Conservation (phyloP, 371 early-diverging fungal genomes). For the Mucor velutinosus region DNA sequence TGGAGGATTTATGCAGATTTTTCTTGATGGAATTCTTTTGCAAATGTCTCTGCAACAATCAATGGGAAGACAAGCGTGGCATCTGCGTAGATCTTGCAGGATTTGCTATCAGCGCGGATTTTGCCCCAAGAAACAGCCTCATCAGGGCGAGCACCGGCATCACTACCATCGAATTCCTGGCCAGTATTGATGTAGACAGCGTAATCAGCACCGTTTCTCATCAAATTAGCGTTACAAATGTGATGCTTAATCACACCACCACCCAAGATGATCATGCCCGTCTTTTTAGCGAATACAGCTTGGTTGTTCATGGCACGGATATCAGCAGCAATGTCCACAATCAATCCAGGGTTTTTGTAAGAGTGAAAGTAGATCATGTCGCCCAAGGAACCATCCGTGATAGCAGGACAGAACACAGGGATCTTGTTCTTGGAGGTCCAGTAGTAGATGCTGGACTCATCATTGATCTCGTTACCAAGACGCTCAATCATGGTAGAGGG, state of each 20-base stretch:
- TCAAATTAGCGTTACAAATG: slow-evolving; percentile 99
- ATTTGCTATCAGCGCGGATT: slow-evolving; percentile 83
- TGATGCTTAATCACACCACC: slow-evolving; percentile 99
- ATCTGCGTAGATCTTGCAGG: slow-evolving; percentile 95
- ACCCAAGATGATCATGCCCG: slow-evolving; percentile 98
- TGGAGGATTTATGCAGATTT: neutral
- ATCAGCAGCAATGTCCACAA: slow-evolving; percentile 96
- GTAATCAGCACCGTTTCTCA: slow-evolving; percentile 99
- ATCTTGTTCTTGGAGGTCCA: slow-evolving; percentile 95
- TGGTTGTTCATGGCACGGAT: slow-evolving; percentile 94
- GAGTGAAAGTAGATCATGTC: slow-evolving; percentile 99
- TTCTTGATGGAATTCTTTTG: slow-evolving; percentile 48
- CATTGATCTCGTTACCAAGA: slow-evolving; percentile 95
- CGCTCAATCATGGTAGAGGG: slow-evolving; percentile 93
- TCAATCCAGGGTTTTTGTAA: slow-evolving; percentile 91
- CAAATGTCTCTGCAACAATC: slow-evolving; percentile 94
- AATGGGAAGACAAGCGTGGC: slow-evolving; percentile 97
- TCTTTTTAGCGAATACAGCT: slow-evolving; percentile 93
- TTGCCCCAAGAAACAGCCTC: slow-evolving; percentile 99
- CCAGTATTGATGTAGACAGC: slow-evolving; percentile 99
- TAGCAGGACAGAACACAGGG: slow-evolving; percentile 98
- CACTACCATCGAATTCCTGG: slow-evolving; percentile 99
- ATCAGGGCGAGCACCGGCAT: slow-evolving; percentile 98
- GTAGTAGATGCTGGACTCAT: slow-evolving; percentile 95
- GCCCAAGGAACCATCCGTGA: slow-evolving; percentile 99